Evolutionary conservation across 306 rosid species (phyloP), one percentile per base, ranked within the genome.

Genomic region (Datisca glomerata): DNA sequence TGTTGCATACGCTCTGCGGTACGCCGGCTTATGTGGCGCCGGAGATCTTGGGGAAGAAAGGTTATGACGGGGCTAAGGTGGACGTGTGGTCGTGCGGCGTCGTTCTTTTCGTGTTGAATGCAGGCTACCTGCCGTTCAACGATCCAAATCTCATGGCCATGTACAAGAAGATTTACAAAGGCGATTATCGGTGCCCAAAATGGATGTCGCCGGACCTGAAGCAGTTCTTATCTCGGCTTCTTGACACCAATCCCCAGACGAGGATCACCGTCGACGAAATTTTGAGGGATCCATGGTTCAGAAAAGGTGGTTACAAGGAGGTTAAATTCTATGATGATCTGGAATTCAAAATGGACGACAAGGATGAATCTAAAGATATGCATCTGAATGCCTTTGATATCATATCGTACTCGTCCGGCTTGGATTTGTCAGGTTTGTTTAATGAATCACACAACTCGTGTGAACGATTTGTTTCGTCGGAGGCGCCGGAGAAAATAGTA

Each of bases 11-110:
- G 23, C 73, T 83, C 0, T 83, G 94, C 1, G 94, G 94, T 12
- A 83, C 94, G 0, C 89, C 94, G 7, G 85, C 89, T 7, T 83
- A 83, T 42, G 94, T 83, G 60, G 89, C 94, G 14, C 94, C 94
- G 36, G 94, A 83, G 67, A 72, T 83, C 42, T 24, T 83, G 6
- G 52, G 54, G n/a, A 83, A 69, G 73, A 75, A 37, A 28, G 91
- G 94, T 0, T 83, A 83, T 60, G 79, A 78, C 2, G 94, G 94
- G 0, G 79, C 94, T 0, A 83, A 49, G 47, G 75, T 75, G 6
- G 94, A 83, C 27, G 69, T 83, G 10, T 83, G 89, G 94, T 83
- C 89, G 0, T 75, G 75, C 24, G 94, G 91, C 14, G 47, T 83
- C 14, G 52, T 78, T 5, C 72, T 83, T 0, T 83, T 63, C 27